Evolutionary conservation across 2,329 filamentous ascomycete species (phyloP), one percentile per base, ranked within the genome.

Genomic region (Diaporthe citri): DNA sequence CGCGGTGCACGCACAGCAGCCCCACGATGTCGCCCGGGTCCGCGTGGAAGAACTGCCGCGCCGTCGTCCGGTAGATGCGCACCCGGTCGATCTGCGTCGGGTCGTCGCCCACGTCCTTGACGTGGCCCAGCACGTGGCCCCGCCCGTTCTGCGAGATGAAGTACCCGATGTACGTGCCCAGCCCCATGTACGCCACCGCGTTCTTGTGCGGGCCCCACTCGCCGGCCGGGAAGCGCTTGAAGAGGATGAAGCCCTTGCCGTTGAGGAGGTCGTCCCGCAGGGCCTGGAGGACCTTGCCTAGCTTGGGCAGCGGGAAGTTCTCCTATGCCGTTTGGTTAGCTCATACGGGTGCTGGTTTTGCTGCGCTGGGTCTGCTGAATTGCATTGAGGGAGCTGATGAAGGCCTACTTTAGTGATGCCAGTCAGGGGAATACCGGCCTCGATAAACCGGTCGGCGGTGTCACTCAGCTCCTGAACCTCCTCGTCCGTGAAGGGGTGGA

Each of bases 11-110:
- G 84, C 95, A 97, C 64, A 97, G 88, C 56, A 97, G 87, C 1
- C 95, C 95, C 71, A 97, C 95, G 72, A 97, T 88, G 81, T 97
- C 95, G 39, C 90, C 89, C 82, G 96, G 93, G 81, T 97, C 95
- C 72, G 93, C 90, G 83, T 97, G 95, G 88, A 96, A 97, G 87
- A 93, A 96, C 86, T 97, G 94, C 13, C 91, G 88, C 70, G 95
- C 95, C 77, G 95, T 94, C 2, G 95, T 98, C 77, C 95, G 90
- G 86, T 97, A 97, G 84, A 97, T 97, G 79, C 95, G 93, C 76
- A 97, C 95, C 79, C 92, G 93, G 85, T 97, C 93, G 79, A 95
- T 97, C 85, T 95, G 92, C 6, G 88, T 90, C 36, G 93, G 88
- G 82, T 97, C 95, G 78, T 96, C 95, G 60, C 94, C 94, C 4